Conservation (phyloP, 2,329 filamentous ascomycete genomes). For the Cytospora chrysosperma region DNA sequence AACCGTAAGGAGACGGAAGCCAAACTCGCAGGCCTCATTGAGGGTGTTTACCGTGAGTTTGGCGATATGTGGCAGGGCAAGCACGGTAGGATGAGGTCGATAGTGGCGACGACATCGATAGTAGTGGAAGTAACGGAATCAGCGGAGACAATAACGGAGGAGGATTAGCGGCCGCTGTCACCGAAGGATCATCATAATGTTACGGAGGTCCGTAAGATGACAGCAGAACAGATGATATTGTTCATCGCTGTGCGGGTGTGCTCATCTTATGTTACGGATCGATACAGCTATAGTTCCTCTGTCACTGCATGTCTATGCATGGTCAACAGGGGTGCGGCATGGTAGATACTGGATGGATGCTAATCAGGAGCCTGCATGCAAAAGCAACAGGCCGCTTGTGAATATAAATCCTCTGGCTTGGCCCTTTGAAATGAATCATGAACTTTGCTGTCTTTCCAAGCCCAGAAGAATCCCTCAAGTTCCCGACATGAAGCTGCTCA, state of each 20-base stretch:
- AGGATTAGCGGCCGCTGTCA: not conserved
- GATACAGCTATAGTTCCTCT: not conserved
- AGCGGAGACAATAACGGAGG: slow-evolving; percentile 7
- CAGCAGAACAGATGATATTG: not conserved
- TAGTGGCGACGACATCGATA: slow-evolving; percentile 17
- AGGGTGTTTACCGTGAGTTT: slow-evolving; percentile 5
- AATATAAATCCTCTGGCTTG: not conserved
- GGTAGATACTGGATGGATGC: not conserved
- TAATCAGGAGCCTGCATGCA: not conserved
- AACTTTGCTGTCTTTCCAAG: not conserved
- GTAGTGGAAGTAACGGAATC: slow-evolving; percentile 11
- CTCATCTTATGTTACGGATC: not conserved
- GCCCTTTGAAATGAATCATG: not conserved
- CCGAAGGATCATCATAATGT: not conserved
- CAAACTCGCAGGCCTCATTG: slow-evolving; percentile 5
- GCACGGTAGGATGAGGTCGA: slow-evolving; percentile 9
- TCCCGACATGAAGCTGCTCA: not conserved
- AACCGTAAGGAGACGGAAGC: slow-evolving; percentile 17
- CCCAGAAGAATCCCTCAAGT: not conserved
- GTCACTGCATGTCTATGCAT: not conserved
- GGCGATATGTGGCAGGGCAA: slow-evolving; percentile 18
- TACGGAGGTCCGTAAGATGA: slow-evolving; percentile 4
- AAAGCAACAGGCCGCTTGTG: too few relatives aligned
- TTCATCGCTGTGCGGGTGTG: not conserved
- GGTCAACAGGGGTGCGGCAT: not conserved